Evolutionary conservation across 352 stramenopile genomes (phyloP).

Genomic region (Pythium scleroteichum): DNA sequence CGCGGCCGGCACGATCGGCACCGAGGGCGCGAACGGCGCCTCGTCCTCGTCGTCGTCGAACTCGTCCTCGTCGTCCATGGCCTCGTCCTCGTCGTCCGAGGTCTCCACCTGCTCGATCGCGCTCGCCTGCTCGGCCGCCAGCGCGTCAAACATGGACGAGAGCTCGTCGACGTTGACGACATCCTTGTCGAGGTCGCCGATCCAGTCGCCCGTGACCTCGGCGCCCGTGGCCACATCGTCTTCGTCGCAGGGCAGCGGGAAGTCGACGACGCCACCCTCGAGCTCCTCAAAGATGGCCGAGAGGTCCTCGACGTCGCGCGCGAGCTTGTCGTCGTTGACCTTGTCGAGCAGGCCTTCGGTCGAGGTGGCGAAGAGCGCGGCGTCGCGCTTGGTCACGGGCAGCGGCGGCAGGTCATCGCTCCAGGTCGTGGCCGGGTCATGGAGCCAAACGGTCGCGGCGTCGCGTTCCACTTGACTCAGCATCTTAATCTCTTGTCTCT

Average conservation of each 20-base stretch:
- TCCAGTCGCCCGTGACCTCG: conserved; percentile 47
- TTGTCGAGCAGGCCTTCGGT: conserved; percentile 55
- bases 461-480: conserved; percentile 56
- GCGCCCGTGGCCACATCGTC: conserved; percentile 36
- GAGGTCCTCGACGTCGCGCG: conserved; percentile 74
- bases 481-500: conserved; percentile 38
- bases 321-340: conserved; percentile 69
- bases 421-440: conserved; percentile 41
- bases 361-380: conserved; percentile 15
- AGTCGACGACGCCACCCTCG: conserved; percentile 45
- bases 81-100: conserved; percentile 18
- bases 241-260: conserved; percentile 60
- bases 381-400: conserved; percentile 23
- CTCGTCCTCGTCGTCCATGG: conserved; percentile 34
- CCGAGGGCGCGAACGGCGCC: conserved; percentile 26
- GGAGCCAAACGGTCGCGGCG: conserved; percentile 54
- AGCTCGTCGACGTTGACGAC: conserved; percentile 74
- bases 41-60: conserved; percentile 42
- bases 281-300: conserved; percentile 75
- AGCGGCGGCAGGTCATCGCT: conserved; percentile 51
- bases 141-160: conserved; percentile 61
- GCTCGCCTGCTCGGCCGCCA: conserved; percentile 51
- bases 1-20: conserved; percentile 51
- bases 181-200: conserved; percentile 65
- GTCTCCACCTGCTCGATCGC: conserved; percentile 11